phyloP scores from a whole-genome alignment of 305 asterid species.

The Fraxinus angustifolia region DNA sequence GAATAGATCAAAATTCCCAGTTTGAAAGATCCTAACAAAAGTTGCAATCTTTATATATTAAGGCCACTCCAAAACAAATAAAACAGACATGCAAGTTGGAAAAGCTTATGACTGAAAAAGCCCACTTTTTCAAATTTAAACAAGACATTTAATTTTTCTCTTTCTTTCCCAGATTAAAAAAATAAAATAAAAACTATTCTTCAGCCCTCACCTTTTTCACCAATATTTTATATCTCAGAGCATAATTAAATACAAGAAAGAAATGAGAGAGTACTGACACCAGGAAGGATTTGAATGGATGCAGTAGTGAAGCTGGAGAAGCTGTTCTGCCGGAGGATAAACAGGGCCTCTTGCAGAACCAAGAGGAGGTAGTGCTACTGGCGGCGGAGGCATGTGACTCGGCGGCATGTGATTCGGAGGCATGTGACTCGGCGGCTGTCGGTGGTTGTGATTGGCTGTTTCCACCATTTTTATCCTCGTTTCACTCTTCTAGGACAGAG shows the following conservation, averaged over 20 bases:
- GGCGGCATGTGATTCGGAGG: too few relatives aligned
- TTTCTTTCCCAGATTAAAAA: not conserved
- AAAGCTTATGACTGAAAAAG: conserved; percentile 4
- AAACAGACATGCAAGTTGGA: conserved; percentile 15
- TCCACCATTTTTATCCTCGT: conserved; percentile 54
- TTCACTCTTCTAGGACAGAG: not conserved
- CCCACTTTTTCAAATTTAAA: conserved; percentile 6
- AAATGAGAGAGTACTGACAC: conserved; percentile 45
- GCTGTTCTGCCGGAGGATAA: conserved; percentile 86
- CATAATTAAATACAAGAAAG: not conserved
- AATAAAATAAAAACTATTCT: not conserved
- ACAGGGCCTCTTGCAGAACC: conserved; percentile 89
- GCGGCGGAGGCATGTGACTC: conserved; percentile 42
- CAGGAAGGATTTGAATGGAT: conserved; percentile 96
- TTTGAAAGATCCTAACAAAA: conserved; percentile 8
- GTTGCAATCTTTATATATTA: not conserved
- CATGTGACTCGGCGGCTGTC: conserved; percentile 23
- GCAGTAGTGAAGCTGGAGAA: conserved; percentile 90
- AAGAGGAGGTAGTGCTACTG: conserved; percentile 47
- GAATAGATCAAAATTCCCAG: not conserved
- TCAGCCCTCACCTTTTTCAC: not conserved
- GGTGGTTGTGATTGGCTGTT: conserved; percentile 39
- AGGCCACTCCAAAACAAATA: not conserved
- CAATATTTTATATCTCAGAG: not conserved
- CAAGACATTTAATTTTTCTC: not conserved